A percentile compares a stretch with the other conserved stretches of the same genome.
phyloP scores from a whole-genome alignment of 192 early-diverging fungal genomes.

The Glomus cerebriforme region DNA sequence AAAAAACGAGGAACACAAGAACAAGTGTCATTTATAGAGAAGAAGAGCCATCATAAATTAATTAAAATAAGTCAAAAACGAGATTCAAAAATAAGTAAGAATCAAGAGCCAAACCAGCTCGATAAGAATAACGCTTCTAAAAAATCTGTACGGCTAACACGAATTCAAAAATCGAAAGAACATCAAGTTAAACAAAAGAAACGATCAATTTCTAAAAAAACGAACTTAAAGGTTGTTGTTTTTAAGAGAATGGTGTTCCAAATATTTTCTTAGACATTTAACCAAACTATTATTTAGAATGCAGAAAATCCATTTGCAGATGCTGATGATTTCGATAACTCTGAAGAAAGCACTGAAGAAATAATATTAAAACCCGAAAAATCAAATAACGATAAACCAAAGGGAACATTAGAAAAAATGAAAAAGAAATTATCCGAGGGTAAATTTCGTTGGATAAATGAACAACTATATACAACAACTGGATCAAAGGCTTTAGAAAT shows the following conservation, averaged over 20 bases:
- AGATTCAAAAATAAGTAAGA: background rate
- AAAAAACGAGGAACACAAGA: background rate
- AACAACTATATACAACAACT: conserved; percentile 87
- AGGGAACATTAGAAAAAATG: background rate
- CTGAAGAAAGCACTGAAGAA: background rate
- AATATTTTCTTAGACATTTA: background rate
- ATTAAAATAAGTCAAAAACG: background rate
- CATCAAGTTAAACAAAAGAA: background rate
- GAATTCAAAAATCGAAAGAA: background rate
- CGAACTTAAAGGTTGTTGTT: background rate
- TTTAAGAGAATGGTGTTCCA: background rate
- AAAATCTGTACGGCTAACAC: background rate
- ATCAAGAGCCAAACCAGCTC: background rate
- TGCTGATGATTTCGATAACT: background rate
- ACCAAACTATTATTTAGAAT: background rate
- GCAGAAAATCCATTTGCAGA: background rate
- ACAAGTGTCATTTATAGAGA: background rate
- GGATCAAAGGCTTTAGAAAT: conserved; percentile 73
- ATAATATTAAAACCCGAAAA: background rate
- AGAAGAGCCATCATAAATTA: background rate
- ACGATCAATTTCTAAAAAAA: background rate
- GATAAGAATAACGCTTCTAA: background rate
- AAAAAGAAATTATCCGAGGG: conserved; percentile 66
- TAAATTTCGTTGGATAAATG: conserved; percentile 91
- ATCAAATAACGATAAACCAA: background rate